Evolutionary conservation across 2,329 filamentous ascomycete genomes (phyloP).

Genomic region (Sphaceloma murrayae): DNA sequence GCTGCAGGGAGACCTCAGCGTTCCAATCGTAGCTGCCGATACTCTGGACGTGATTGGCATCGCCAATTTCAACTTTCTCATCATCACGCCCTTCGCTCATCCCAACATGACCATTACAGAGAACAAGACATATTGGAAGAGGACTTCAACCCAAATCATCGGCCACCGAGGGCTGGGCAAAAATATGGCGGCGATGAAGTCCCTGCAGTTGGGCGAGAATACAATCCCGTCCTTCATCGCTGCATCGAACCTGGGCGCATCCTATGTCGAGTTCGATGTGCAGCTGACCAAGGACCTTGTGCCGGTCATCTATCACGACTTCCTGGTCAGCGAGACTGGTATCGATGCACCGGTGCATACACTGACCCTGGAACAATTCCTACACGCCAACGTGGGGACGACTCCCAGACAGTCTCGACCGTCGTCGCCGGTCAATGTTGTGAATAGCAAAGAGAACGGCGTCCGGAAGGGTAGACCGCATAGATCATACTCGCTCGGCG

Average conservation of each 20-base stretch:
- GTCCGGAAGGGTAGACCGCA: constrained; percentile 26
- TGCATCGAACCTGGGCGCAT: constrained; percentile 80
- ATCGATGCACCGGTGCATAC: constrained; percentile 96
- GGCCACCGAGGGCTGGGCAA: constrained; percentile 74
- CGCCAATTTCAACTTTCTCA: constrained; percentile 92
- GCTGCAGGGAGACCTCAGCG: constrained; percentile 81
- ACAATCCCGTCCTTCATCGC: constrained; percentile 93
- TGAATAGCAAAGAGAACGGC: constrained; percentile 16
- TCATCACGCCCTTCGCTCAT: constrained; percentile 90
- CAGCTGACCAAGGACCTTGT: constrained; percentile 98
- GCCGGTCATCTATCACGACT: constrained; percentile 97
- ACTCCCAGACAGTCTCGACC: constrained; percentile 39
- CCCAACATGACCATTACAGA: constrained; percentile 88
- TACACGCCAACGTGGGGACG: constrained; percentile 64
- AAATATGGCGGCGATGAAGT: constrained; percentile 73
- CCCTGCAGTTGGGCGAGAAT: constrained; percentile 90
- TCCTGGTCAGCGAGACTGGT: constrained; percentile 92
- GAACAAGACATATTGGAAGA: constrained; percentile 93
- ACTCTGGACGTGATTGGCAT: constrained; percentile 83
- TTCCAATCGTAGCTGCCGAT: constrained; percentile 77
- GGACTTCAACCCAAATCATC: constrained; percentile 75
- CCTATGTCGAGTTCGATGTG: constrained; percentile 69
- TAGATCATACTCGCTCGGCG: constrained; percentile 53
- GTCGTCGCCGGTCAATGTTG: constrained; percentile 33
- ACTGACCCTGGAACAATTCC: constrained; percentile 86